phyloP scores from a whole-genome alignment of 345 rosid species.

The Salix koriyanagi region DNA sequence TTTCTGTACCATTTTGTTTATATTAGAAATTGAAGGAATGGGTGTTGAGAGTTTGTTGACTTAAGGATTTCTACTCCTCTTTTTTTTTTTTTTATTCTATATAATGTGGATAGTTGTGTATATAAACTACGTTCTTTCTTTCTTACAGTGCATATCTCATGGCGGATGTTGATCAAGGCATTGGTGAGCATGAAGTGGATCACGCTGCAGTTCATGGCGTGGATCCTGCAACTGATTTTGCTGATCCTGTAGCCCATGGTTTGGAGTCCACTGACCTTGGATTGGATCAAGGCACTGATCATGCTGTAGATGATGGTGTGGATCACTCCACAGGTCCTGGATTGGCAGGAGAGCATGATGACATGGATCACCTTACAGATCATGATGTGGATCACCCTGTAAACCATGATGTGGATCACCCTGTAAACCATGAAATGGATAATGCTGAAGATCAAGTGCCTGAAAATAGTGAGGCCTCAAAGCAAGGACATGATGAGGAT shows the following conservation, averaged over 20 bases:
- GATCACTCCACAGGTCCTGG: slow-evolving; percentile 6
- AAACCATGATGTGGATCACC: not conserved
- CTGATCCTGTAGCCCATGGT: not conserved
- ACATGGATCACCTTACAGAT: not conserved
- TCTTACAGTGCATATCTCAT: slow-evolving; percentile 14
- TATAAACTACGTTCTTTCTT: not conserved
- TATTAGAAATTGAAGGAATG: not conserved
- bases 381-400: slow-evolving; percentile 3
- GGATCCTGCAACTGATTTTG: slow-evolving; percentile 14
- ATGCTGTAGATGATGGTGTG: not conserved
- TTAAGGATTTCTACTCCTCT: no score
- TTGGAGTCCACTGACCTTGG: slow-evolving; percentile 3
- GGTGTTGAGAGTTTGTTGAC: not conserved
- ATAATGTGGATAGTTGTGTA: not conserved
- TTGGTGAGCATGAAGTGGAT: slow-evolving; percentile 19
- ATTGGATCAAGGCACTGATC: not conserved
- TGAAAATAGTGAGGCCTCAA: slow-evolving; percentile 16
- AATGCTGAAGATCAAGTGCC: slow-evolving; percentile 4
- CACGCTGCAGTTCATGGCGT: slow-evolving; percentile 5
- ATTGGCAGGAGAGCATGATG: slow-evolving; percentile 7
- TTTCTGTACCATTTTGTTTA: not conserved
- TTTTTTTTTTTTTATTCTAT: not conserved
- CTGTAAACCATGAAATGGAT: slow-evolving; percentile 1
- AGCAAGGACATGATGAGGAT: slow-evolving; percentile 12
- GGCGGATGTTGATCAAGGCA: slow-evolving; percentile 17